Base-by-base conservation (phyloP, 257 asterid genomes). In the Lavandula angustifolia region DNA sequence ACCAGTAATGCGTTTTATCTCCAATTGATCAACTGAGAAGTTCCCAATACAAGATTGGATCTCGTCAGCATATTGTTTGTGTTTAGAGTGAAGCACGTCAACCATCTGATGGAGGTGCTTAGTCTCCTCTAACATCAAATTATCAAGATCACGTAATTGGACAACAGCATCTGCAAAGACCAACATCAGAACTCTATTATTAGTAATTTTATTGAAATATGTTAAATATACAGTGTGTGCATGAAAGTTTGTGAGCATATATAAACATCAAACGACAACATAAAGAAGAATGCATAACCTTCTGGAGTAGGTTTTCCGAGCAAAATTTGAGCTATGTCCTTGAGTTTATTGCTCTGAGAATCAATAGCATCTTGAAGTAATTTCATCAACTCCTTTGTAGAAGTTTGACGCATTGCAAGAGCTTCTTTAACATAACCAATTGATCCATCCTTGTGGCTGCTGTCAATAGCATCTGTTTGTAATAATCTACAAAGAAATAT, bases 401-500 rank as follows among this genome's bases (percentile, higher is more conserved):
- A 86, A 59, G 82, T 57, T 67, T 76, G 88, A 31, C 97, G 96
- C 46, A 71, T 60, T 63, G 78, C 80, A 64, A 92, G 96, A 65
- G 85, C 83, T 52, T 87, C 83, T 64, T 79, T 77, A 57, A 85
- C 80, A 79, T 50, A 76, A 70, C 48, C 78, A 72, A 69, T 48
- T 47, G 84, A 65, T 60, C 66, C 91, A 73, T 75, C 79, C 71
- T 63, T 55, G 64, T 73, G 80, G 62, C 60, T 63, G 75, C 80
- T 68, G 48, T 75, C 69, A 46, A 79, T 61, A 18, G 71, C 63
- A 46, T 80, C 76, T 50, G 76, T 76, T 58, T 75, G 83, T 37
- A 92, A 81, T 71, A 92, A 80, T 79, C 96, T 82, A 76, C 91
- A 86, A 51, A 89, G 81, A 76, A 92, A 92, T 55, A 92, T 76